Percentiles rank a stretch among this genome's conserved stretches.
Conservation (phyloP, 2,329 filamentous ascomycete genomes). For the Pseudopithomyces maydicus region DNA sequence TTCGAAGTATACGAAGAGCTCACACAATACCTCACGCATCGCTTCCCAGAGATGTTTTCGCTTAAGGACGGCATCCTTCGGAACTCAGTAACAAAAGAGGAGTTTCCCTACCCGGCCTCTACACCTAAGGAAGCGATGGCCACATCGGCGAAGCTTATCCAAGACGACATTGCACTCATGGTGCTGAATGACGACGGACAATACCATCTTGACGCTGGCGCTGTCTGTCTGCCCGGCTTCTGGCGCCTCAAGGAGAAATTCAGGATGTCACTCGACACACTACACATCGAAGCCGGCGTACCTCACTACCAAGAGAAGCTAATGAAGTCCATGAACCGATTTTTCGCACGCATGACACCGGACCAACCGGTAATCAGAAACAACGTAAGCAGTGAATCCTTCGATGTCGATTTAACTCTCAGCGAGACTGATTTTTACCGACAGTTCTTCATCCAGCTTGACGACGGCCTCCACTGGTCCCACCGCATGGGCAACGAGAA, state of each 20-base stretch:
- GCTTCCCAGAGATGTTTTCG: constrained; percentile 6
- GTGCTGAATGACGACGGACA: constrained; percentile 8
- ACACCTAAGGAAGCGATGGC: constrained; percentile 8
- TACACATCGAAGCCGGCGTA: constrained; percentile 11
- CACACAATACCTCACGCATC: constrained; percentile 9
- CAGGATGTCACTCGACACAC: constrained; percentile 9
- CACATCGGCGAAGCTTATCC: constrained; percentile 6
- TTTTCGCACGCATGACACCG: constrained; percentile 6
- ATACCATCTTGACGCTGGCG: constrained; percentile 11
- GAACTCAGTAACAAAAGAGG: constrained; percentile 8
- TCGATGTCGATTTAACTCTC: neutral
- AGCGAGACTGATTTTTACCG: neutral
- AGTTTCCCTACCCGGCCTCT: constrained; percentile 1
- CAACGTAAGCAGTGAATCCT: constrained; percentile 1
- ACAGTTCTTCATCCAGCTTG: constrained; percentile 12
- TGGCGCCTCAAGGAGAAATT: constrained; percentile 12
- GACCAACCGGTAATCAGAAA: constrained; percentile 10
- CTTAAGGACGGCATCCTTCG: constrained; percentile 1
- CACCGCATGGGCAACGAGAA: constrained; percentile 12
- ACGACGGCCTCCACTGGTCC: constrained; percentile 12
- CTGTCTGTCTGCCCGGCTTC: constrained; percentile 11
- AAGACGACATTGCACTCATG: constrained; percentile 10
- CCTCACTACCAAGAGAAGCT: constrained; percentile 10
- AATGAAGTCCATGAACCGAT: constrained; percentile 12
- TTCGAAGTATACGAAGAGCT: constrained; percentile 5